phyloP scores from a whole-genome alignment of 805 yeast species.

The Metschnikowia shivogae region DNA sequence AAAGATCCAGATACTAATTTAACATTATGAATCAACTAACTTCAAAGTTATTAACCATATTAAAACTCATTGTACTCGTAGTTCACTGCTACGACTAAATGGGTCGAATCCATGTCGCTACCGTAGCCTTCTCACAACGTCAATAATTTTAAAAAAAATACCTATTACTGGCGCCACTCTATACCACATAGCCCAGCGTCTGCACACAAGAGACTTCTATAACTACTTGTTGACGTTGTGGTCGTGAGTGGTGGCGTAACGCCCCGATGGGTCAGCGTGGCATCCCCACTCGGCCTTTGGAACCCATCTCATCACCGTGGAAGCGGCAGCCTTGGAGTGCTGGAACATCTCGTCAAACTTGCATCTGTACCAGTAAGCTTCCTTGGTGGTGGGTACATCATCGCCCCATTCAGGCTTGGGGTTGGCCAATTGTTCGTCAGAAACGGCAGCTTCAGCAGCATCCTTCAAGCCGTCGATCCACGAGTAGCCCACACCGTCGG shows the following conservation, averaged over 20 bases:
- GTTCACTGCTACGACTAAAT: no score
- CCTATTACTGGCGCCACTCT: no score
- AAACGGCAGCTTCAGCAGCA: conserved; percentile 77
- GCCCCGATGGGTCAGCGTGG: conserved; percentile 97
- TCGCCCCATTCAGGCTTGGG: conserved; percentile 96
- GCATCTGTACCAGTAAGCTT: conserved; percentile 98
- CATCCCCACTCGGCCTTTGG: conserved; percentile 99
- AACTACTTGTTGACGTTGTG: conserved; percentile 33
- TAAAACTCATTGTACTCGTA: no score
- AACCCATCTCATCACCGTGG: conserved; percentile 98
- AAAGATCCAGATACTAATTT: no score
- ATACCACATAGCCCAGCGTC: neutral
- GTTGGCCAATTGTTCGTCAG: conserved; percentile 85
- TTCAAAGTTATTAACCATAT: no score
- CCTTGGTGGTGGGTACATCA: conserved; percentile 95
- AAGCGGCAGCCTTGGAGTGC: conserved; percentile 85
- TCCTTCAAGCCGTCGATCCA: conserved; percentile 99
- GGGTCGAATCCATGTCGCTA: no score
- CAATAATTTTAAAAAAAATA: no score
- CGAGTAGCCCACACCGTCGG: conserved; percentile 99
- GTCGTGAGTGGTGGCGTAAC: conserved; percentile 90
- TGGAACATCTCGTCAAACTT: conserved; percentile 89
- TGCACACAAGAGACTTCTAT: neutral
- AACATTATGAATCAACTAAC: no score
- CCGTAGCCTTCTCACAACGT: no score